These are phyloP conservation scores for Aspergillus spinulosporus DNA, from an alignment of 2,329 filamentous ascomycete genomes.

Conservation along the genomic window DNA sequence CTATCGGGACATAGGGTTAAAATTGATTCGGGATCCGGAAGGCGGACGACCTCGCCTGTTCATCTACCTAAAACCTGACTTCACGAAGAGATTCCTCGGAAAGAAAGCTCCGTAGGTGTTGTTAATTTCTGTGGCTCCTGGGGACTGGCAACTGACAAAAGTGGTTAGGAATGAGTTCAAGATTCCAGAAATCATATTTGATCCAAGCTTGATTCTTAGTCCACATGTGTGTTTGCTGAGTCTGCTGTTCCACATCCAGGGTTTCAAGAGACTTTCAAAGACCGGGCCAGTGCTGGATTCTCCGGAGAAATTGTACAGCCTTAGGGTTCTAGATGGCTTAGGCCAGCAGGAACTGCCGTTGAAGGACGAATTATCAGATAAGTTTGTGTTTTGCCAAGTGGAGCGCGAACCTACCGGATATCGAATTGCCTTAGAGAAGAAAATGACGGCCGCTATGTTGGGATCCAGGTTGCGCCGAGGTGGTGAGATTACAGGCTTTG, in stretches of 20 bases:
- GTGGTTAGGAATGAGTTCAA: slow-evolving; percentile 37
- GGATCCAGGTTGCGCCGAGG: not conserved
- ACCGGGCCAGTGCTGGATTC: slow-evolving; percentile 31
- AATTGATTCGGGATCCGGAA: slow-evolving; percentile 30
- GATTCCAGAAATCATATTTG: slow-evolving; percentile 40
- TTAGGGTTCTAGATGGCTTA: slow-evolving; percentile 32
- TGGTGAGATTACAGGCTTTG: slow-evolving; percentile 35
- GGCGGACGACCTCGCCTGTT: slow-evolving; percentile 19
- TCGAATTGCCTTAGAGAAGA: slow-evolving; percentile 20
- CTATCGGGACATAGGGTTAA: slow-evolving; percentile 8
- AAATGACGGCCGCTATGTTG: not conserved
- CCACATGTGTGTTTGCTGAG: slow-evolving; percentile 36
- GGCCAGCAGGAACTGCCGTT: slow-evolving; percentile 36
- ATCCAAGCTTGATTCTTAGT: slow-evolving; percentile 39
- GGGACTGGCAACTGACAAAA: not conserved
- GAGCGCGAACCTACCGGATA: slow-evolving; percentile 24
- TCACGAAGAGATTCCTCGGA: slow-evolving; percentile 18
- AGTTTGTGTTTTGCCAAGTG: slow-evolving; percentile 35
- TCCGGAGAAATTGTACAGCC: slow-evolving; percentile 37
- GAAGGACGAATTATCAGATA: slow-evolving; percentile 28
- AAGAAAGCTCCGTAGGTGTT: slow-evolving; percentile 26
- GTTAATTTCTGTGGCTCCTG: not conserved
- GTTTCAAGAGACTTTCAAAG: slow-evolving; percentile 17
- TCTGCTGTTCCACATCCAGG: slow-evolving; percentile 30
- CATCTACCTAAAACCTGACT: slow-evolving; percentile 20